Conservation (phyloP, 106 monocot species). For the Phalaenopsis aphrodite region DNA sequence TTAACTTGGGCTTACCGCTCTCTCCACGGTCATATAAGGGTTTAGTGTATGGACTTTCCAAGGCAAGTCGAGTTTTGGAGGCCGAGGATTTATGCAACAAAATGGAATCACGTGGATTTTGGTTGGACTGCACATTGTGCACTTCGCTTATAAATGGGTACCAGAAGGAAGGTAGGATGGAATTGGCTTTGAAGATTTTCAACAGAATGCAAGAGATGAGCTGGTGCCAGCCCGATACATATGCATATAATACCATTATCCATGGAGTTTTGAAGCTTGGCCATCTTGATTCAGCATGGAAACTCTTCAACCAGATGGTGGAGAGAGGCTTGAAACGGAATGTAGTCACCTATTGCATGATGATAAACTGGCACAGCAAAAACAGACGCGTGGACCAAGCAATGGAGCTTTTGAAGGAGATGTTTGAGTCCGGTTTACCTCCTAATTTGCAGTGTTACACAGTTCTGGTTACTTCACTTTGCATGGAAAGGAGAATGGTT, state of each 20-base stretch:
- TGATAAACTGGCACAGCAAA: constrained; percentile 34
- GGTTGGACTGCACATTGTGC: constrained; percentile 2
- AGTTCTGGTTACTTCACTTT: constrained; percentile 16
- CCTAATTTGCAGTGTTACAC: constrained; percentile 35
- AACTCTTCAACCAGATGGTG: constrained; percentile 28
- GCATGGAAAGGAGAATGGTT: constrained; percentile 24
- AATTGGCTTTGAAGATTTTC: constrained; percentile 7
- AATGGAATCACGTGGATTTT: constrained; percentile 7
- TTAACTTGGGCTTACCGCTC: background rate
- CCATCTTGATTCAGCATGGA: constrained; percentile 20
- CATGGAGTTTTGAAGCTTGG: constrained; percentile 26
- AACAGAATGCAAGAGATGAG: background rate
- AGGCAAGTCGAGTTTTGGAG: background rate
- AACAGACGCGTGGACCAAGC: constrained; percentile 24
- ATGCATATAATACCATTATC: constrained; percentile 31
- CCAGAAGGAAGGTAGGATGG: constrained; percentile 9
- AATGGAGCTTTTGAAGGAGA: constrained; percentile 23
- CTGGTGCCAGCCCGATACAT: constrained; percentile 22
- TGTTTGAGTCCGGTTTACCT: constrained; percentile 2
- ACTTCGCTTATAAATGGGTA: constrained; percentile 7
- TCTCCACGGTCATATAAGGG: background rate
- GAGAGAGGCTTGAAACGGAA: constrained; percentile 20
- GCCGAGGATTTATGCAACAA: constrained; percentile 4
- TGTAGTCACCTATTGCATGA: constrained; percentile 22
- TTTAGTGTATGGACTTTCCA: constrained; percentile 1